These are phyloP conservation scores for Penicillium soppii DNA, from an alignment of 495 filamentous ascomycete genomes.

Conservation along the genomic window DNA sequence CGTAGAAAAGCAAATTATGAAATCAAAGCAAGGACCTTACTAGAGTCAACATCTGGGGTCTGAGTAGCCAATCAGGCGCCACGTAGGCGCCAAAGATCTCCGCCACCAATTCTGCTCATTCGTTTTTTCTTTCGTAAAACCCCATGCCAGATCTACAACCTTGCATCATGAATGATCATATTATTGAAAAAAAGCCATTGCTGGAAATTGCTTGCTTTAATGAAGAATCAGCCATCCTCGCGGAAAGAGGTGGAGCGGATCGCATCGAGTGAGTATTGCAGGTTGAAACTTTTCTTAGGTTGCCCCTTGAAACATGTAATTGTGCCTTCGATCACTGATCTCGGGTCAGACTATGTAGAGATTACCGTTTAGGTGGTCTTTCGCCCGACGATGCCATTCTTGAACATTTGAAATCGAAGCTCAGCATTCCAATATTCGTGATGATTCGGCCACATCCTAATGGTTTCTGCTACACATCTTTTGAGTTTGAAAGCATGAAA, in stretches of 20 bases:
- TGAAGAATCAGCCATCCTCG: conserved; percentile 37
- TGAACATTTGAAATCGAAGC: conserved; percentile 19
- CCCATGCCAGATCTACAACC: background rate
- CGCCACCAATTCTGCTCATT: too few species aligned
- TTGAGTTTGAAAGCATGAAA: conserved; percentile 43
- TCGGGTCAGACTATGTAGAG: conserved; percentile 20
- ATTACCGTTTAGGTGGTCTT: conserved; percentile 35
- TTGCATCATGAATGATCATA: background rate
- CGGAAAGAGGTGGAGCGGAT: conserved; percentile 40
- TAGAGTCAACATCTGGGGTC: too few species aligned
- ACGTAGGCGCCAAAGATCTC: too few species aligned
- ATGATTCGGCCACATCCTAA: conserved; percentile 50
- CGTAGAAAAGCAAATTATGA: too few species aligned
- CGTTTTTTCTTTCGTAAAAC: background rate
- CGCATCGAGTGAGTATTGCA: conserved; percentile 43
- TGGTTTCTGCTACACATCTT: conserved; percentile 38
- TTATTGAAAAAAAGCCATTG: conserved; percentile 1
- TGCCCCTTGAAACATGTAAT: too few species aligned
- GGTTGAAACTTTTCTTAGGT: background rate
- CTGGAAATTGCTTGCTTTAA: conserved; percentile 55
- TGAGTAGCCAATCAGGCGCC: too few species aligned
- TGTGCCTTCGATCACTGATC: background rate
- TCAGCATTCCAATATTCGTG: conserved; percentile 43
- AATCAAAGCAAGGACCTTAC: too few species aligned
- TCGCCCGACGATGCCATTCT: conserved; percentile 17